phyloP scores from a whole-genome alignment of 2,329 filamentous ascomycete species.

The Cladosporium sp. region DNA sequence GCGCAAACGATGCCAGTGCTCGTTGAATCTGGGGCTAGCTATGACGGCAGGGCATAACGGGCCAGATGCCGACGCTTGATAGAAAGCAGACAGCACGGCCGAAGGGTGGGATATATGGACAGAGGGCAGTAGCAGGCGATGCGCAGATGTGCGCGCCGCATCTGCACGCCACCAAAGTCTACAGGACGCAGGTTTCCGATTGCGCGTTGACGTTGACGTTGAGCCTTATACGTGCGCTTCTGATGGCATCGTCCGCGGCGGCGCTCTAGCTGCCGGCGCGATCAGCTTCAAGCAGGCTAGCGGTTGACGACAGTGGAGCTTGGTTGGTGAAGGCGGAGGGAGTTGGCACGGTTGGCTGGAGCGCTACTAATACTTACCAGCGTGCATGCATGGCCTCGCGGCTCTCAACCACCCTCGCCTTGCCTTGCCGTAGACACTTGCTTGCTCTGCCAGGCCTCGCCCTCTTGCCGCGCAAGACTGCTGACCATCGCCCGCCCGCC shows the following conservation, averaged over 20 bases:
- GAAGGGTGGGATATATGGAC: neutral
- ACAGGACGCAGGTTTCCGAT: neutral
- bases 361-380: neutral
- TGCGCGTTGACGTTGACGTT: neutral
- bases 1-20: constrained; percentile 2
- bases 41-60: neutral
- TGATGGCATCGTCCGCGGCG: neutral
- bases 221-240: neutral
- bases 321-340: neutral
- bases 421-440: neutral
- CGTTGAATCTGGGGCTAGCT: neutral
- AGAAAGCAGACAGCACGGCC: neutral
- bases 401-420: neutral
- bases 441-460: neutral
- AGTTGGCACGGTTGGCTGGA: constrained; percentile 5
- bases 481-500: neutral
- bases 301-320: neutral
- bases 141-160: neutral
- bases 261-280: neutral
- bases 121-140: neutral
- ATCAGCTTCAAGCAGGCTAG: neutral
- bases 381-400: neutral
- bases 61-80: neutral
- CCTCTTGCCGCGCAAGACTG: neutral
- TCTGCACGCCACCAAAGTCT: constrained; percentile 2